Conservation (phyloP, 768 basidiomycete species). For the Mycena venus region DNA sequence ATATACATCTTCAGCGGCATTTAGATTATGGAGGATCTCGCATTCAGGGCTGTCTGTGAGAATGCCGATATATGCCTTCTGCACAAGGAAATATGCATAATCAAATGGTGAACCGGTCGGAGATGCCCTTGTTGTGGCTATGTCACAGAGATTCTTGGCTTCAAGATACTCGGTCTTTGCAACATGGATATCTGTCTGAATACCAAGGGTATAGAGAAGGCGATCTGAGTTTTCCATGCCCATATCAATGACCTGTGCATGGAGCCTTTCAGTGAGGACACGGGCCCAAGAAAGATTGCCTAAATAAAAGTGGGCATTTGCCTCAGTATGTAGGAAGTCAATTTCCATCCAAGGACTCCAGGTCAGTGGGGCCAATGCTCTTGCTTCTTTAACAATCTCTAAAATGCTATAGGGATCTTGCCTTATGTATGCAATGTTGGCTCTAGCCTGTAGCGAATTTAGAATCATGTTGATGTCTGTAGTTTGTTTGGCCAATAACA, state of each 20-base stretch:
- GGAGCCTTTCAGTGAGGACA: not conserved
- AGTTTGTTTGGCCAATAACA: not conserved
- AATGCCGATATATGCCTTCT: not conserved
- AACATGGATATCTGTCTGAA: not conserved
- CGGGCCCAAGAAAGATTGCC: not conserved
- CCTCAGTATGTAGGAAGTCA: not conserved
- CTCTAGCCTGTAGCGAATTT: not conserved
- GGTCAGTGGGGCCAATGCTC: not conserved
- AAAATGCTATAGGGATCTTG: not conserved
- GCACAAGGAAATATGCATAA: not conserved
- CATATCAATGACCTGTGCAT: not conserved
- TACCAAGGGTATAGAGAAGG: not conserved
- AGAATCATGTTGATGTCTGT: not conserved
- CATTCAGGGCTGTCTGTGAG: not conserved
- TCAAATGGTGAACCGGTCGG: not conserved
- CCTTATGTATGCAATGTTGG: not conserved
- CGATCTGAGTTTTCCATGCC: not conserved
- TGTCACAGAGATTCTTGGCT: not conserved
- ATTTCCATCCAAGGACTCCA: not conserved
- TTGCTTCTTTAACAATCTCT: not conserved
- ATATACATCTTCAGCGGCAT: no score
- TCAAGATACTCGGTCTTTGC: not conserved
- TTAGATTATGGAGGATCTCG: no score
- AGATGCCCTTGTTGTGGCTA: not conserved
- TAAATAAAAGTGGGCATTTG: not conserved